phyloP scores from a whole-genome alignment of 768 basidiomycete species.

The Rossbeevera mucosa region DNA sequence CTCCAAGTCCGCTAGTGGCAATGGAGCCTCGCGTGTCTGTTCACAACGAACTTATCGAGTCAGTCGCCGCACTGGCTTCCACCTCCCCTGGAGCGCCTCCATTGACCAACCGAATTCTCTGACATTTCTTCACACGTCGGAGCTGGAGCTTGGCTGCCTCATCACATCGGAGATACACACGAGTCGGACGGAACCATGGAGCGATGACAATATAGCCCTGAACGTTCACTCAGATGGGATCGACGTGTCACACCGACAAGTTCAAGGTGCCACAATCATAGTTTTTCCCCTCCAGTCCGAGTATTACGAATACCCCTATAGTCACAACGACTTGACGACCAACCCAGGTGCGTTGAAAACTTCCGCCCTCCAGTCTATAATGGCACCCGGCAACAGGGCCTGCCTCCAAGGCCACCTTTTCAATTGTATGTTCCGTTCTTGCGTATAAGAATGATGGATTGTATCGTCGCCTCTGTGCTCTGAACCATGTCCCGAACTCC shows the following conservation, averaged over 20 bases:
- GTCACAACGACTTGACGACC: neutral
- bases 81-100: neutral
- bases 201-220: neutral
- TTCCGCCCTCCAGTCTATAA: neutral
- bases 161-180: neutral
- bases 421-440: neutral
- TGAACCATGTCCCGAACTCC: neutral
- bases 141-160: neutral
- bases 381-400: neutral
- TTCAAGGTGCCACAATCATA: too few species aligned
- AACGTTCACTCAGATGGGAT: neutral
- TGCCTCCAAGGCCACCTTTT: neutral
- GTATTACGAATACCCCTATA: neutral
- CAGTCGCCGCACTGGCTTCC: neutral
- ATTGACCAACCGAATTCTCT: neutral
- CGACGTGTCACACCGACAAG: neutral
- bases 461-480: neutral
- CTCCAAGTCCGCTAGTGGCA: neutral
- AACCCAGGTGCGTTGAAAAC: neutral
- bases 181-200: neutral
- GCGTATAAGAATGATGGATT: neutral
- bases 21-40: neutral
- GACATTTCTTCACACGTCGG: neutral
- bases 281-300: too few species aligned
- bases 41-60: neutral